Conservation (phyloP, 2,329 filamentous ascomycete genomes). For the Bipolaris victoriae region DNA sequence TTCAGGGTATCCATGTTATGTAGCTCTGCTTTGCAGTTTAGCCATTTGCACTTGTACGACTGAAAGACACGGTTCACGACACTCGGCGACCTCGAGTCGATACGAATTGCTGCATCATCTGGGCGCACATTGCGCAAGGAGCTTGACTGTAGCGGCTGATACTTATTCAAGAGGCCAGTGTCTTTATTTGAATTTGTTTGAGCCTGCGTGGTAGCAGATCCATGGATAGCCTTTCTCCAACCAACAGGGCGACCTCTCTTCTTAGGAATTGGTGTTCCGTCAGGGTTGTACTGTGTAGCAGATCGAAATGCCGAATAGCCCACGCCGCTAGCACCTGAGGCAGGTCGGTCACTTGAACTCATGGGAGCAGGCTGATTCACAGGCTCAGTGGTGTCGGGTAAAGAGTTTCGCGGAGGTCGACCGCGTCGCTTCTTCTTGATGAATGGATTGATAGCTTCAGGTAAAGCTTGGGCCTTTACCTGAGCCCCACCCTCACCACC, state of each 20-base stretch:
- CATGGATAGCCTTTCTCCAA: conserved; percentile 57
- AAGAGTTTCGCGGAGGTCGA: conserved; percentile 45
- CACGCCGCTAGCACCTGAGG: conserved; percentile 24
- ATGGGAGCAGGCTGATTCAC: conserved; percentile 24
- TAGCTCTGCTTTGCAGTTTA: conserved; percentile 61
- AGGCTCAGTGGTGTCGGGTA: conserved; percentile 26
- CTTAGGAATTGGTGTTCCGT: conserved; percentile 48
- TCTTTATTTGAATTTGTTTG: conserved; percentile 31
- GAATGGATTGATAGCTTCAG: conserved; percentile 41
- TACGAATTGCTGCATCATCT: conserved; percentile 27
- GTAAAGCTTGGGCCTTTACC: conserved; percentile 36
- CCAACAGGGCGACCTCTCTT: conserved; percentile 58
- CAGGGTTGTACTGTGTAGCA: conserved; percentile 33
- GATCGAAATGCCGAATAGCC: conserved; percentile 54
- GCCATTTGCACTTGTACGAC: conserved; percentile 65
- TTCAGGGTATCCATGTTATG: conserved; percentile 67
- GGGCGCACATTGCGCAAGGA: conserved; percentile 31
- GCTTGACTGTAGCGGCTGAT: conserved; percentile 33
- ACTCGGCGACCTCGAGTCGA: conserved; percentile 44
- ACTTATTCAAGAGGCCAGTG: conserved; percentile 15
- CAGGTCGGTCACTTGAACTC: conserved; percentile 34
- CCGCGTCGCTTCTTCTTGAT: conserved; percentile 40
- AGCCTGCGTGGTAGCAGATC: conserved; percentile 39
- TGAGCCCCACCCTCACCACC: conserved; percentile 29
- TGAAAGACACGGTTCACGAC: conserved; percentile 33